These are phyloP conservation scores for Syncephalastrum contaminatum DNA, from an alignment of 371 early-diverging fungal genomes.

Conservation along the genomic window DNA sequence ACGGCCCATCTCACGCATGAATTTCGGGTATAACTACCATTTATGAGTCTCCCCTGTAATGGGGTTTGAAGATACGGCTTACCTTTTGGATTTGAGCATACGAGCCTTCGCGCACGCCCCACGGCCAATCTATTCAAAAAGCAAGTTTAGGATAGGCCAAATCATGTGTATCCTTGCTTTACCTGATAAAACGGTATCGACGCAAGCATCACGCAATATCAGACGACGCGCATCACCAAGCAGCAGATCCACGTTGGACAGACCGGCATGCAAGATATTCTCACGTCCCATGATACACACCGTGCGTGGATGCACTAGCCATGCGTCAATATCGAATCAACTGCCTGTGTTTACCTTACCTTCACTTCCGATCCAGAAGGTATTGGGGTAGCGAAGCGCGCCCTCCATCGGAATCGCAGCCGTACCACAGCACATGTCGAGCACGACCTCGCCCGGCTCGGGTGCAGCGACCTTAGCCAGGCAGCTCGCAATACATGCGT, in stretches of 20 bases:
- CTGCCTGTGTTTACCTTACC: constrained; percentile 14
- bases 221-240: constrained; percentile 36
- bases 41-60: not conserved
- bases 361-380: constrained; percentile 47
- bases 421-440: constrained; percentile 52
- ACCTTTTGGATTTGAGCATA: constrained; percentile 37
- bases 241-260: constrained; percentile 35
- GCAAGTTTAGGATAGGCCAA: not conserved
- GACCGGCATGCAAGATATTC: constrained; percentile 25
- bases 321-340: not conserved
- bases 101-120: constrained; percentile 44
- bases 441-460: constrained; percentile 33
- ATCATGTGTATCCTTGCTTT: not conserved
- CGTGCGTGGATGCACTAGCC: constrained; percentile 28
- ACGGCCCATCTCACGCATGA: constrained; percentile 34
- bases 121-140: constrained; percentile 39
- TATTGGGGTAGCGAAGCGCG: constrained; percentile 28
- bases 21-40: constrained; percentile 42
- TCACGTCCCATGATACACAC: constrained; percentile 33
- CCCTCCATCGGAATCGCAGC: constrained; percentile 27
- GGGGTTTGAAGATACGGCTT: not conserved
- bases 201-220: constrained; percentile 24
- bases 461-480: constrained; percentile 30
- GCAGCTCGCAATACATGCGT: constrained; percentile 45
- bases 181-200: constrained; percentile 46